Evolutionary conservation across 305 asterid species (phyloP), one percentile per base, ranked within the genome.

Genomic region (Fraxinus sp.): DNA sequence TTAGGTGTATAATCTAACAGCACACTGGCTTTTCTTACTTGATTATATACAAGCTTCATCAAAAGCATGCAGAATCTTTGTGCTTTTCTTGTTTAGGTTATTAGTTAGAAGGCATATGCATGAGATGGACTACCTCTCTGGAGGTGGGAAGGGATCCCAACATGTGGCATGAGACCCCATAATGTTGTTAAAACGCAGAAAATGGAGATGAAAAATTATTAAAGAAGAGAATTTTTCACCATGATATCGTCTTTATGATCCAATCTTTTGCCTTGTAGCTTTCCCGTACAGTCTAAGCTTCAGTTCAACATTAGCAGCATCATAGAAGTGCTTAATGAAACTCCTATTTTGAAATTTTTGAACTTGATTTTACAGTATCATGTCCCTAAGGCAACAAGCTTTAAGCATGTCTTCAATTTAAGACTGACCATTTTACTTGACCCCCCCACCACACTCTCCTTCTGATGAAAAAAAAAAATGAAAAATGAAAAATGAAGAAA

Each of bases 221-320:
- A 49, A 14, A 49, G 59, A 49, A 14, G 20, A 49, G 18, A 49
- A 49, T 14, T 14, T 22, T 57, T 10, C 28, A 57, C 20, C 68
- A 18, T 6, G 20, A 14, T 49, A 14, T 81, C 24, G 78, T 72
- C 77, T 82, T 78, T 73, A 74, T 83, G 71, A 41, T 76, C 52
- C 39, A 74, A 52, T 30, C 77, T n/a, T 55, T 57, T 26, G 24
- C 37, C 77, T 68, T 79, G 28, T 36, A 72, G 28, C 39, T 41
- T 13, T 20, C 64, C 49, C 10, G 1, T 66, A 64, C 26, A 49
- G 33, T 22, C 77, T 11, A 35, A 20, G 43, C 66, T 73, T 14
- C 49, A n/a, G 71, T 35, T 62, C 43, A 33, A 41, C 59, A 20
- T 36, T 41, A 28, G 62, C 75, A 77, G 64, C 57, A 79, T 68